These are phyloP conservation scores for Parasarocladium wereldwijsianum DNA, from an alignment of 2,329 filamentous ascomycete genomes.

Conservation along the genomic window DNA sequence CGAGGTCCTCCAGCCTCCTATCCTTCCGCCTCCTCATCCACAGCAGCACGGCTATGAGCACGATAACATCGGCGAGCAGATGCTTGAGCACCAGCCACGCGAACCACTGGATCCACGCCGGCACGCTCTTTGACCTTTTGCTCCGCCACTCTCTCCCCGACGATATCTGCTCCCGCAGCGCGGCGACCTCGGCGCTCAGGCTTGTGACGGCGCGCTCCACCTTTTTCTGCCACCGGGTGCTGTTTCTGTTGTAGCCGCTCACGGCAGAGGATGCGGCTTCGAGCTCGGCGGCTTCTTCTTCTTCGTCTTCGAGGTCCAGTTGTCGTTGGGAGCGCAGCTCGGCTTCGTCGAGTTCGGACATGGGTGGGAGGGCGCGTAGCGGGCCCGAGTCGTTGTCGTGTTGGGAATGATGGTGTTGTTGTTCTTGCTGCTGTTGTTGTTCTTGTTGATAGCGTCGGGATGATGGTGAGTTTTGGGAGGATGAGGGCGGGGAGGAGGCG, in stretches of 20 bases:
- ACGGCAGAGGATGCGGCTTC: slow-evolving; percentile 14
- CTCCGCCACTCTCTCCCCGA: slow-evolving; percentile 57
- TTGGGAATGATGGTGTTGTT: slow-evolving; percentile 26
- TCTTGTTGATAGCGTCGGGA: slow-evolving; percentile 17
- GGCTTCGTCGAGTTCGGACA: slow-evolving; percentile 68
- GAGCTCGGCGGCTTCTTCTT: slow-evolving; percentile 18
- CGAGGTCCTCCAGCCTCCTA: slow-evolving; percentile 56
- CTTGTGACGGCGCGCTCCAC: slow-evolving; percentile 78
- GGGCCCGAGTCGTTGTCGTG: slow-evolving; percentile 34
- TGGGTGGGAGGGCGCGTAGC: slow-evolving; percentile 65
- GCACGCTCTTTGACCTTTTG: slow-evolving; percentile 47
- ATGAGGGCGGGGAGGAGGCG: slow-evolving; percentile 45
- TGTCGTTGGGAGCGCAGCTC: slow-evolving; percentile 37
- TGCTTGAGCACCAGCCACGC: slow-evolving; percentile 60
- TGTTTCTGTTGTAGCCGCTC: slow-evolving; percentile 7
- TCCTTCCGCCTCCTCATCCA: slow-evolving; percentile 64
- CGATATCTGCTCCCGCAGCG: slow-evolving; percentile 80
- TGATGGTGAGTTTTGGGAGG: slow-evolving; percentile 29
- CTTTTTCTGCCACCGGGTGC: slow-evolving; percentile 58
- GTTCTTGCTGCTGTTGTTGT: not conserved
- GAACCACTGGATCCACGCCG: slow-evolving; percentile 57
- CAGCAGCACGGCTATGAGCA: slow-evolving; percentile 50
- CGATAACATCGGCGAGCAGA: slow-evolving; percentile 52
- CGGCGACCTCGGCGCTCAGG: slow-evolving; percentile 84
- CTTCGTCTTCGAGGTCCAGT: slow-evolving; percentile 29